Conservation (phyloP, 2,329 filamentous ascomycete species). For the Aspergillus vadensis region DNA sequence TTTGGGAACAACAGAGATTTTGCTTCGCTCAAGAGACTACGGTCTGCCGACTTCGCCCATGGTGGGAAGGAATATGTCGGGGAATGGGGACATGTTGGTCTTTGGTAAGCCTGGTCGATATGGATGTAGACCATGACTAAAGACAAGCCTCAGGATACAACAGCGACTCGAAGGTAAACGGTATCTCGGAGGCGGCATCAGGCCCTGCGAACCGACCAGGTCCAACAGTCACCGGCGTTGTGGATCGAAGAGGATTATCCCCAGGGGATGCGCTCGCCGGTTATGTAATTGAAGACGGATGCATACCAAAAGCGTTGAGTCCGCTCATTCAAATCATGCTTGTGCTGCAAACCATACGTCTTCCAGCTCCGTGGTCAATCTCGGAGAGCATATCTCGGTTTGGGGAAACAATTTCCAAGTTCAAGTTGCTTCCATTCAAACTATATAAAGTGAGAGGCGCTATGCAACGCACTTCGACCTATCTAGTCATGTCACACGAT, state of each 20-base stretch:
- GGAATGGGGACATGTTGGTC: slow-evolving; percentile 7
- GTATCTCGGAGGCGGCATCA: slow-evolving; percentile 29
- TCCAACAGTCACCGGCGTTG: slow-evolving; percentile 21
- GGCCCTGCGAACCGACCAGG: slow-evolving; percentile 6
- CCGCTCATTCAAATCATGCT: slow-evolving; percentile 17
- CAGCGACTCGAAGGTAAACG: neutral
- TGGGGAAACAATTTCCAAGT: neutral
- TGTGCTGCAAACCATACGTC: slow-evolving; percentile 9
- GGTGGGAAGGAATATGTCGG: slow-evolving; percentile 45
- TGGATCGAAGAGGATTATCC: slow-evolving; percentile 14
- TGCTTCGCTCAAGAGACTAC: slow-evolving; percentile 61
- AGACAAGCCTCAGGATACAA: neutral
- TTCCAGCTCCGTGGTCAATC: neutral
- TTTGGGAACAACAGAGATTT: slow-evolving; percentile 66
- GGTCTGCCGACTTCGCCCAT: slow-evolving; percentile 60
- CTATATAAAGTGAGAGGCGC: neutral
- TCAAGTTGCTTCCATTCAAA: neutral
- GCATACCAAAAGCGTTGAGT: slow-evolving; percentile 18
- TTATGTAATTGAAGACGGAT: slow-evolving; percentile 24
- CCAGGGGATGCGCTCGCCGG: slow-evolving; percentile 11
- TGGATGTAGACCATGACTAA: slow-evolving; percentile 26
- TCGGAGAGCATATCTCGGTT: neutral
- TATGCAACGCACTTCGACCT: neutral
- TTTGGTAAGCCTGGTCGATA: neutral
- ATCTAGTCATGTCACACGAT: slow-evolving; percentile 6